phyloP scores from a whole-genome alignment of 2,329 filamentous ascomycete genomes.

The Mollisiaceae sp. region DNA sequence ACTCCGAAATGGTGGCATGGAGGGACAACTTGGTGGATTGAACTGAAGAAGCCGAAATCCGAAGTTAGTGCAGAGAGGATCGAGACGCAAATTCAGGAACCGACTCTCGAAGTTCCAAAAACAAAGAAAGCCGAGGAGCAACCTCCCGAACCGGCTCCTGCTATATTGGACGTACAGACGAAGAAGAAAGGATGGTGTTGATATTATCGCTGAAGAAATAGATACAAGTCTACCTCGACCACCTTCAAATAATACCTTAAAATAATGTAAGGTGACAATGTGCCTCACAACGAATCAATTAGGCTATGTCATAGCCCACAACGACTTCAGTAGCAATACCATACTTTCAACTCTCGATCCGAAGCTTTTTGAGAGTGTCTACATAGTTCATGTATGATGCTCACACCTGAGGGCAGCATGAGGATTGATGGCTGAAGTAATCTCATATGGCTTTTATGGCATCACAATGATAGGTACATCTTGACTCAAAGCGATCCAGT shows the following conservation, averaged over 20 bases:
- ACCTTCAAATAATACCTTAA: neutral
- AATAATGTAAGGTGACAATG: neutral
- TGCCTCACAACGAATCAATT: neutral
- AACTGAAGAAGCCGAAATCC: slow-evolving; percentile 48
- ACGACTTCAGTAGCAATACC: neutral
- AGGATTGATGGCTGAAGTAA: too few relatives aligned
- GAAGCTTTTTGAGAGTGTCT: too few relatives aligned
- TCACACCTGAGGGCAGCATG: too few relatives aligned
- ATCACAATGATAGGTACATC: too few relatives aligned
- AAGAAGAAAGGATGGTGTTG: slow-evolving; percentile 4
- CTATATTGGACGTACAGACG: neutral
- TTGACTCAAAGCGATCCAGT: neutral
- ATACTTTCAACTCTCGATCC: neutral
- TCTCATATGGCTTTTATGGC: neutral
- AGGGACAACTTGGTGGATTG: slow-evolving; percentile 64
- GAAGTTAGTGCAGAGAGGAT: neutral
- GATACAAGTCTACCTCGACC: neutral
- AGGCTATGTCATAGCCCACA: too few relatives aligned
- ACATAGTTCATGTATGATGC: too few relatives aligned
- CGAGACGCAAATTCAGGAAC: neutral
- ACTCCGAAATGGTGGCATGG: slow-evolving; percentile 55
- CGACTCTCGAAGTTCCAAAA: neutral
- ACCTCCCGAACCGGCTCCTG: neutral
- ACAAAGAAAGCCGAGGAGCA: neutral
- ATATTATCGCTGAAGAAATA: neutral